Evolutionary conservation across 768 basidiomycete species (phyloP).

Genomic region (Dendrothele bispora): DNA sequence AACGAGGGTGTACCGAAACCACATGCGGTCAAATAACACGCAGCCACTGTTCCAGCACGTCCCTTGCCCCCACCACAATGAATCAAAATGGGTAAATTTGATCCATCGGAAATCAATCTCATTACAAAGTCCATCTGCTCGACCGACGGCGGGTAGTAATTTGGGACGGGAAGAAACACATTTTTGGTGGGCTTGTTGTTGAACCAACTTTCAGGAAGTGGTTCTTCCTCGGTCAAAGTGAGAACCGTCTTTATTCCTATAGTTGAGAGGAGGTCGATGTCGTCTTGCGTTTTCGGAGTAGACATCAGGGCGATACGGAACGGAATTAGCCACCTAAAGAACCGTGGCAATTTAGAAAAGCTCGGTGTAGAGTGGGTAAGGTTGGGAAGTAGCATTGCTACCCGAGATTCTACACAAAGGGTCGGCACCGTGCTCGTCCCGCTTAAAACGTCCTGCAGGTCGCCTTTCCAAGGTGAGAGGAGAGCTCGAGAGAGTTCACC

Average conservation of each 20-base stretch:
- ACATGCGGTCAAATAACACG: conserved; percentile 58
- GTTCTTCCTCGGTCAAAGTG: conserved; percentile 59
- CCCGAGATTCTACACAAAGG: conserved; percentile 39
- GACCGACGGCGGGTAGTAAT: conserved; percentile 52
- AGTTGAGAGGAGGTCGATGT: conserved; percentile 42
- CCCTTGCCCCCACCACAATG: conserved; percentile 69
- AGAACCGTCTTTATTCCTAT: conserved; percentile 60
- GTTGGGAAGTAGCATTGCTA: conserved; percentile 24
- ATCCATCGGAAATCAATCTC: conserved; percentile 41
- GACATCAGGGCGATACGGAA: conserved; percentile 62
- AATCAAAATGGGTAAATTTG: conserved; percentile 49
- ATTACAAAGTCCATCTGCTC: conserved; percentile 63
- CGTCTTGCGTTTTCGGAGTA: conserved; percentile 48
- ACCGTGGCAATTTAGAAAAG: conserved; percentile 49
- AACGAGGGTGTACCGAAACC: conserved; percentile 47
- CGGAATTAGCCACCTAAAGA: conserved; percentile 65
- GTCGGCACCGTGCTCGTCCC: conserved; percentile 33
- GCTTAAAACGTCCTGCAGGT: conserved; percentile 32
- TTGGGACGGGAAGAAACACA: conserved; percentile 56
- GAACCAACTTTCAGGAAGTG: conserved; percentile 50
- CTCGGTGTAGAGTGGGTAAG: not conserved
- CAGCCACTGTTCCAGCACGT: conserved; percentile 60
- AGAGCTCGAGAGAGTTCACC: conserved; percentile 28
- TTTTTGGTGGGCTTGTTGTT: conserved; percentile 41
- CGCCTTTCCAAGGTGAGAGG: conserved; percentile 40